Conservation (phyloP, 768 basidiomycete genomes). For the Amanita exitialis region DNA sequence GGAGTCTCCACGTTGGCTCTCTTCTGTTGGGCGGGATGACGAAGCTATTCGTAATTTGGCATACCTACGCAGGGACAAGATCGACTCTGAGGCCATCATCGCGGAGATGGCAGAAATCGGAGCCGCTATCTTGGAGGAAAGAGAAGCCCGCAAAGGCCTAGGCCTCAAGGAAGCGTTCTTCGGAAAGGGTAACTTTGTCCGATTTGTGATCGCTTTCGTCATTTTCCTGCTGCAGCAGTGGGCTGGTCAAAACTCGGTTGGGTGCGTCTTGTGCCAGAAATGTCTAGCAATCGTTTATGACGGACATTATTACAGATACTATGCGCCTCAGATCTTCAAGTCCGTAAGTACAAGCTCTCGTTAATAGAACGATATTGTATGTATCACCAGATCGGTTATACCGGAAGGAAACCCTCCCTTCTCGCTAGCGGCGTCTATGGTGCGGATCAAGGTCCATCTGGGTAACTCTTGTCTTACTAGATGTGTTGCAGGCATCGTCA, state of each 20-base stretch:
- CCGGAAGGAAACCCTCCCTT: conserved; percentile 45
- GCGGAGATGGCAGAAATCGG: conserved; percentile 74
- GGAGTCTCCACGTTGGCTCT: conserved; percentile 75
- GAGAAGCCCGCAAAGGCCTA: conserved; percentile 50
- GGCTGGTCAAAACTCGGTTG: conserved; percentile 77
- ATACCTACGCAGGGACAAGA: conserved; percentile 41
- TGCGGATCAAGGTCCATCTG: conserved; percentile 6
- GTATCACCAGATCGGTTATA: conserved; percentile 49
- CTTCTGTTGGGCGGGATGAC: conserved; percentile 44
- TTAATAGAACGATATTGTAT: not conserved
- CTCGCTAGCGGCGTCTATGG: conserved; percentile 67
- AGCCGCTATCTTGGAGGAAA: conserved; percentile 69
- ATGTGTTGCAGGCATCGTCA: conserved; percentile 34
- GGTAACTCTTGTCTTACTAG: not conserved
- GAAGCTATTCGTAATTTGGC: conserved; percentile 54
- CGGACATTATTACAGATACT: conserved; percentile 32
- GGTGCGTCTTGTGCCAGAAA: conserved; percentile 18
- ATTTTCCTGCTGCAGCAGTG: conserved; percentile 80
- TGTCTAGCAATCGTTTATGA: not conserved
- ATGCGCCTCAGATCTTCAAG: conserved; percentile 65
- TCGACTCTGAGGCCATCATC: conserved; percentile 34
- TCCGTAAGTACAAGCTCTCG: conserved; percentile 29
- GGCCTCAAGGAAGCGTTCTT: conserved; percentile 65
- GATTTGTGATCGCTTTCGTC: conserved; percentile 77
- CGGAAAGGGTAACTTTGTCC: conserved; percentile 71